Percentiles rank a stretch among this genome's conserved stretches.
phyloP scores from a whole-genome alignment of 805 yeast species.

The Clavispora phyllophila region DNA sequence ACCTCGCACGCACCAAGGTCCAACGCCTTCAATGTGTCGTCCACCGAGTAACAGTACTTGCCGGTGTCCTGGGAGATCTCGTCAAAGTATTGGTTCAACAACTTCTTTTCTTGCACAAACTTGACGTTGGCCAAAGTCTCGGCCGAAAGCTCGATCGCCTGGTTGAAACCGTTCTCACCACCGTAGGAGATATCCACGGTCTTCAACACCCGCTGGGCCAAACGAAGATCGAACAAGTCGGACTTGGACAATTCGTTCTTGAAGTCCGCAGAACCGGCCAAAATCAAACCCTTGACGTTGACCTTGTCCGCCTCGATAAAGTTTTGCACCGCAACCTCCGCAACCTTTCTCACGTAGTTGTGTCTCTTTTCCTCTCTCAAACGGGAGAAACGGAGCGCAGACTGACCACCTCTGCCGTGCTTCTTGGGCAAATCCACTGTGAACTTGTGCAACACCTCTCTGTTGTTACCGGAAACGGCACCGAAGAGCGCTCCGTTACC shows the following conservation, averaged over 20 bases:
- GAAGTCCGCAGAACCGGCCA: constrained; percentile 99
- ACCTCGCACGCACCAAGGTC: constrained; percentile 95
- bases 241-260: constrained; percentile 90
- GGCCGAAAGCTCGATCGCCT: constrained; percentile 96
- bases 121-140: constrained; percentile 96
- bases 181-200: constrained; percentile 97
- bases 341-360: constrained; percentile 95
- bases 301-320: constrained; percentile 94
- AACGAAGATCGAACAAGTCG: constrained; percentile 88
- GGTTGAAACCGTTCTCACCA: constrained; percentile 99
- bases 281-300: constrained; percentile 86
- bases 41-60: constrained; percentile 95
- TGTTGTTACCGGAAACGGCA: constrained; percentile 90
- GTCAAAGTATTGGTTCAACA: constrained; percentile 87
- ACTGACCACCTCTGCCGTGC: constrained; percentile 99
- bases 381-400: constrained; percentile 98
- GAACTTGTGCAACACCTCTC: constrained; percentile 94
- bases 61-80: constrained; percentile 98
- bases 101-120: constrained; percentile 96
- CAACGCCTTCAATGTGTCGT: constrained; percentile 91
- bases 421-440: constrained; percentile 96
- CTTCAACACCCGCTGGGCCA: constrained; percentile 80
- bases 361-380: constrained; percentile 99
- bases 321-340: constrained; percentile 96
- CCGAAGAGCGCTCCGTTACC: constrained; percentile 99